phyloP scores from a whole-genome alignment of 352 stramenopile genomes.

The Globisporangium abappressorium region DNA sequence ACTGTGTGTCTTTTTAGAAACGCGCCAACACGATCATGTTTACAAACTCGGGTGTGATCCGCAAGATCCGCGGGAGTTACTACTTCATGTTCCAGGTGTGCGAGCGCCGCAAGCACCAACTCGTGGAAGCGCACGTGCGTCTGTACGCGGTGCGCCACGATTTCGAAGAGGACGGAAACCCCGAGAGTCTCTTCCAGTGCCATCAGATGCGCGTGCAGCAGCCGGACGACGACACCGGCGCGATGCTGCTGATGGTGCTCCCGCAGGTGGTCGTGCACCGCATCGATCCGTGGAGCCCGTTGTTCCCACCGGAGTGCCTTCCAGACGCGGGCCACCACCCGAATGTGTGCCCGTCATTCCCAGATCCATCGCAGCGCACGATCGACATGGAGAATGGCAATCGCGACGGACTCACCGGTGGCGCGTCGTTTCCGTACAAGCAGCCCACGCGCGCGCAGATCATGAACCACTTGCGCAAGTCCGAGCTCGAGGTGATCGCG shows the following conservation, averaged over 20 bases:
- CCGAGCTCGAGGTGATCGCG: slow-evolving; percentile 76
- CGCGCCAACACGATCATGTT: slow-evolving; percentile 88
- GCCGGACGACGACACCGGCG: slow-evolving; percentile 76
- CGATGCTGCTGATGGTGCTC: slow-evolving; percentile 81
- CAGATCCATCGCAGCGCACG: slow-evolving; percentile 65
- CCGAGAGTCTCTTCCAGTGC: slow-evolving; percentile 70
- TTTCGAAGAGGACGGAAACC: slow-evolving; percentile 40
- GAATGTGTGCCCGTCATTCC: slow-evolving; percentile 55
- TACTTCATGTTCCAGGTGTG: slow-evolving; percentile 93
- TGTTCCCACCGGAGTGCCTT: slow-evolving; percentile 79
- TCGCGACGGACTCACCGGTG: slow-evolving; percentile 46
- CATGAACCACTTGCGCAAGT: slow-evolving; percentile 57
- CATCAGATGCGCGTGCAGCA: slow-evolving; percentile 89
- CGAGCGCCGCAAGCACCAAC: slow-evolving; percentile 87
- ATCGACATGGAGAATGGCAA: slow-evolving; percentile 87
- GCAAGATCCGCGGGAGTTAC: slow-evolving; percentile 85
- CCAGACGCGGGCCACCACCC: slow-evolving; percentile 42
- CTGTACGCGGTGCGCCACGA: slow-evolving; percentile 82
- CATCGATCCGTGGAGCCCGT: slow-evolving; percentile 82
- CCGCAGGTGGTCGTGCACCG: slow-evolving; percentile 81
- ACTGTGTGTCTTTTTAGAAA: slow-evolving; percentile 36
- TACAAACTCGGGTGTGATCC: slow-evolving; percentile 80
- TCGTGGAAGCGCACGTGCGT: slow-evolving; percentile 82
- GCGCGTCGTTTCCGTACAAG: slow-evolving; percentile 31
- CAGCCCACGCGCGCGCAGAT: slow-evolving; percentile 73